These are phyloP conservation scores for Neckera pumila DNA, from an alignment of 225 moss, liverwort and hornwort species.

Conservation along the genomic window DNA sequence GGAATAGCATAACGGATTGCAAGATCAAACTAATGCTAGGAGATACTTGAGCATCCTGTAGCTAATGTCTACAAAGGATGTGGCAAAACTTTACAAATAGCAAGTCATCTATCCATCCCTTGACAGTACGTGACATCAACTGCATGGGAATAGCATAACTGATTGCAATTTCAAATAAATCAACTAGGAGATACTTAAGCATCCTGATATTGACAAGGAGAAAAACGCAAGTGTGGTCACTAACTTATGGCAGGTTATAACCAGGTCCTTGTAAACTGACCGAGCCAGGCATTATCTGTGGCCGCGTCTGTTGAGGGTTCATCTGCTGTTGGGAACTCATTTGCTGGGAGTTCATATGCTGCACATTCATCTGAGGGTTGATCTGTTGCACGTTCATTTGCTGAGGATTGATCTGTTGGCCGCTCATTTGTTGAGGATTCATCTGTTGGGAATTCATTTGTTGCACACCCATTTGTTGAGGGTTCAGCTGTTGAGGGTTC, in stretches of 20 bases:
- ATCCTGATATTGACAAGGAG: neutral
- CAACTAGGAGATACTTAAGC: neutral
- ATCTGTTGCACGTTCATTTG: constrained; percentile 22
- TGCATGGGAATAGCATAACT: neutral
- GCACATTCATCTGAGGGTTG: constrained; percentile 27
- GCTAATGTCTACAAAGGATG: neutral
- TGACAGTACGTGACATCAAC: neutral
- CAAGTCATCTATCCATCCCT: neutral
- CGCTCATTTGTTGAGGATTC: constrained; percentile 1
- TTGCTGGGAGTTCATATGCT: constrained; percentile 29
- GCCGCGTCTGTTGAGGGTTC: constrained; percentile 40
- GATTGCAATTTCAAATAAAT: neutral
- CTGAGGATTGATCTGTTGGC: constrained; percentile 22
- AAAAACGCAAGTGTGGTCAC: neutral
- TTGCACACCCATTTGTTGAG: constrained; percentile 11
- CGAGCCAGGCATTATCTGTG: constrained; percentile 30
- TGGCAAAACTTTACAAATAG: neutral
- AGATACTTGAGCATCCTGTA: too few relatives aligned
- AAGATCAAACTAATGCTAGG: too few relatives aligned
- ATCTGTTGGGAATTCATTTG: constrained; percentile 11
- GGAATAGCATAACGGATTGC: too few relatives aligned
- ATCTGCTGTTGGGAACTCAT: constrained; percentile 17
- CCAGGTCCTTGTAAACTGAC: constrained; percentile 41
- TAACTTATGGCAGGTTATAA: constrained; percentile 22
- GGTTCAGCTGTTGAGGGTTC: neutral